Evolutionary conservation across 257 asterid genomes (phyloP), one percentile per base, ranked within the genome.

Genomic region (Solanum pinnatisectum): DNA sequence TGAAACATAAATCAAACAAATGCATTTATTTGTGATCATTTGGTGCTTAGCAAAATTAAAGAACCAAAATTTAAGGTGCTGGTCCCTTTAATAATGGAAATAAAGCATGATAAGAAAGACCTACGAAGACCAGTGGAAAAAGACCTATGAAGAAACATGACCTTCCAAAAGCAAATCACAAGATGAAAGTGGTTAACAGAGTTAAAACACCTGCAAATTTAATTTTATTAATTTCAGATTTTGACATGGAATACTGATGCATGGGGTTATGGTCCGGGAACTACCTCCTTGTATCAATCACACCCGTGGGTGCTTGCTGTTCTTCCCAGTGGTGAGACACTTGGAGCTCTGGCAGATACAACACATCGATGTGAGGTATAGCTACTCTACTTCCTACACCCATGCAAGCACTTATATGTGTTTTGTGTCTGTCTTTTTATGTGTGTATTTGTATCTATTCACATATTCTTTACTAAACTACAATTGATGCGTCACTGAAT

Each of bases 241-340:
- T 96, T 96, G 90, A 91, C 98, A 5, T 97, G 99, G 99, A 97
- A 97, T 88, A 92, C 96, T 22, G 99, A 96, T 92, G 99, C 99
- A 4, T 96, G 96, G 96, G 99, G 98, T 68, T 97, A 94, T 90
- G 98, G 99, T 56, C 8, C 96, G 27, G 98, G 96, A 90, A 96
- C 99, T 87, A 94, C 98, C 82, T 95, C 99, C 73, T 92, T 97
- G 92, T 97, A 97, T 92, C 99, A 97, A 91, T 97, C 99, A 74
- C 99, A 97, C 91, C 99, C 99, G 37, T 97, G 99, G 99, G 92
- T 96, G 88, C 93, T 97, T n/a, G 98, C 93, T 15, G 93, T 97
- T 90, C 96, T 97, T 91, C 96, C 98, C 76, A 91, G 88, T 85
- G 99, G 99, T 86, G 95, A 95, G 92, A 93, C 99, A 76, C 83